These are phyloP conservation scores for Fraxinus baroniana DNA, from an alignment of 305 asterid species.

Conservation along the genomic window DNA sequence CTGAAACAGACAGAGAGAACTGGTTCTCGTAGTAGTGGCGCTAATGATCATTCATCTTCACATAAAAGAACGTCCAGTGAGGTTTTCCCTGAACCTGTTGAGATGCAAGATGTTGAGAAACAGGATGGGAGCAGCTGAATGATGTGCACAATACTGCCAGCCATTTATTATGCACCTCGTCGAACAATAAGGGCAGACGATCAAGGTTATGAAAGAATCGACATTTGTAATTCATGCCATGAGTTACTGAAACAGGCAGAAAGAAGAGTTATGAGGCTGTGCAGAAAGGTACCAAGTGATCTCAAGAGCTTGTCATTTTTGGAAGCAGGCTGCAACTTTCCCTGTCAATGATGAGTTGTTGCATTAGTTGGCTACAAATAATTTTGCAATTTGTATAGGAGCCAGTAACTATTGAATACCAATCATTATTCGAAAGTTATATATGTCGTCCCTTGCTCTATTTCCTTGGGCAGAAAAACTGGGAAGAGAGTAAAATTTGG, in stretches of 20 bases:
- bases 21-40: slow-evolving; percentile 59
- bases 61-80: slow-evolving; percentile 61
- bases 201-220: not conserved
- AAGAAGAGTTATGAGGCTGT: not conserved
- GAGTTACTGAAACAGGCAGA: not conserved
- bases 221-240: not conserved
- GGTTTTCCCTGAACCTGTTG: slow-evolving; percentile 61
- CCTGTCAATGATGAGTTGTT: not conserved
- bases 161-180: not conserved
- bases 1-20: slow-evolving; percentile 43
- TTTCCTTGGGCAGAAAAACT: not conserved
- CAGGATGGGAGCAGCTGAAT: slow-evolving; percentile 24
- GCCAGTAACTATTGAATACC: not conserved
- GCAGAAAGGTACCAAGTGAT: not conserved
- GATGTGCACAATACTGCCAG: not conserved
- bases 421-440: not conserved
- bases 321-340: slow-evolving; percentile 1
- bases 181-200: not conserved
- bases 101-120: slow-evolving; percentile 44
- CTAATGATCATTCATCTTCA: slow-evolving; percentile 49
- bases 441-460: not conserved
- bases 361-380: not conserved
- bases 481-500: not conserved
- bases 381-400: slow-evolving; percentile 14
- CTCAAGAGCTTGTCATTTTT: not conserved